These are phyloP conservation scores for Grosmannia penicillata DNA, from an alignment of 2,329 filamentous ascomycete genomes.

Conservation along the genomic window DNA sequence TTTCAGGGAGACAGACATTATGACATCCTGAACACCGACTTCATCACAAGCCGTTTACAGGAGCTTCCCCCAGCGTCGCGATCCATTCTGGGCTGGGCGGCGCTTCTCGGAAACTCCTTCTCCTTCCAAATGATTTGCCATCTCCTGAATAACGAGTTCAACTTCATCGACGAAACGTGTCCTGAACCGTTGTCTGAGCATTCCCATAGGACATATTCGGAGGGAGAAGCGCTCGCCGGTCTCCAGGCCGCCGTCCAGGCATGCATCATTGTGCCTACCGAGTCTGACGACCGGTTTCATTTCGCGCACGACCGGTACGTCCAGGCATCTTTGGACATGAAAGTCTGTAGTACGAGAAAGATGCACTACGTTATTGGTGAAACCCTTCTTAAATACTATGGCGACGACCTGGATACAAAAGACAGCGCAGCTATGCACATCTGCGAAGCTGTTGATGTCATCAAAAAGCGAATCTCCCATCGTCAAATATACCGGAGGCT, in stretches of 20 bases:
- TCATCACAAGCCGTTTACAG: constrained; percentile 62
- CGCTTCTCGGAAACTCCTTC: constrained; percentile 68
- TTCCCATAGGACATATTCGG: constrained; percentile 36
- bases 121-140: constrained; percentile 69
- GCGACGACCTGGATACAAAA: constrained; percentile 43
- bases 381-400: constrained; percentile 59
- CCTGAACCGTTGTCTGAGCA: constrained; percentile 15
- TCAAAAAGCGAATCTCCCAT: constrained; percentile 47
- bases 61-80: constrained; percentile 63
- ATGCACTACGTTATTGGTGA: constrained; percentile 90
- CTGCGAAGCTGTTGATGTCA: constrained; percentile 60
- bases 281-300: constrained; percentile 73
- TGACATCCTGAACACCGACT: constrained; percentile 66
- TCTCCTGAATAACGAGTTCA: constrained; percentile 61
- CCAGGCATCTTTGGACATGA: constrained; percentile 55
- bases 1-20: constrained; percentile 69
- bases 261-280: constrained; percentile 67
- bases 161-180: constrained; percentile 33
- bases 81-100: constrained; percentile 73
- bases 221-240: constrained; percentile 57
- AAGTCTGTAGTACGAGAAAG: constrained; percentile 52
- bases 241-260: constrained; percentile 70
- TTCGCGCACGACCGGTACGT: constrained; percentile 84
- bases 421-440: constrained; percentile 73
- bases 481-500: constrained; percentile 58